A percentile compares a stretch with the other conserved stretches of the same genome.
Evolutionary conservation across 1,139 yeast species (phyloP).

Genomic region (Kurtzmaniella quercitrusa): DNA sequence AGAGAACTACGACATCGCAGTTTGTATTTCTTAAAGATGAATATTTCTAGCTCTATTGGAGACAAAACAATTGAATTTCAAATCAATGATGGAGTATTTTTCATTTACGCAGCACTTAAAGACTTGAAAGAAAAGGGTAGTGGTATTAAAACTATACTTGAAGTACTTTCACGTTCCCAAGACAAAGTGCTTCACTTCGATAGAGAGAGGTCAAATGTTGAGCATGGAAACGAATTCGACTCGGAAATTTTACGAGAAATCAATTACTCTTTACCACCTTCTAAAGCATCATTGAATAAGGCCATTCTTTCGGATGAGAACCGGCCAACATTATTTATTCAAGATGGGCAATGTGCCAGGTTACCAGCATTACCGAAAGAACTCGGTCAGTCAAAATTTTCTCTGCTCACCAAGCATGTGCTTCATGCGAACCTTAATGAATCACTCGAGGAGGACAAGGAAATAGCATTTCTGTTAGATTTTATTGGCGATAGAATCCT

Average conservation of each 20-base stretch:
- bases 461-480: slow-evolving; percentile 10
- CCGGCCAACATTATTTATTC: slow-evolving; percentile 3
- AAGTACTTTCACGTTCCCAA: neutral
- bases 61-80: neutral
- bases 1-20: neutral
- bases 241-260: neutral
- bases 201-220: neutral
- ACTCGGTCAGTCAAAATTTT: slow-evolving; percentile 6
- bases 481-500: slow-evolving; percentile 13
- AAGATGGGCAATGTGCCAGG: slow-evolving; percentile 2
- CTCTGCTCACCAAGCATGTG: neutral
- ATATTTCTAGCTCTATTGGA: neutral
- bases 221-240: neutral
- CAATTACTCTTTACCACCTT: neutral
- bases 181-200: neutral
- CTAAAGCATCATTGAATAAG: neutral
- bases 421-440: neutral
- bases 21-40: neutral
- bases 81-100: neutral
- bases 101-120: neutral
- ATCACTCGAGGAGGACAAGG: slow-evolving; percentile 1
- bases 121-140: neutral
- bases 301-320: slow-evolving; percentile 1
- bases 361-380: slow-evolving; percentile 10
- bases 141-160: neutral